Conservation (phyloP, 768 basidiomycete species). For the Clathrus columnatus region DNA sequence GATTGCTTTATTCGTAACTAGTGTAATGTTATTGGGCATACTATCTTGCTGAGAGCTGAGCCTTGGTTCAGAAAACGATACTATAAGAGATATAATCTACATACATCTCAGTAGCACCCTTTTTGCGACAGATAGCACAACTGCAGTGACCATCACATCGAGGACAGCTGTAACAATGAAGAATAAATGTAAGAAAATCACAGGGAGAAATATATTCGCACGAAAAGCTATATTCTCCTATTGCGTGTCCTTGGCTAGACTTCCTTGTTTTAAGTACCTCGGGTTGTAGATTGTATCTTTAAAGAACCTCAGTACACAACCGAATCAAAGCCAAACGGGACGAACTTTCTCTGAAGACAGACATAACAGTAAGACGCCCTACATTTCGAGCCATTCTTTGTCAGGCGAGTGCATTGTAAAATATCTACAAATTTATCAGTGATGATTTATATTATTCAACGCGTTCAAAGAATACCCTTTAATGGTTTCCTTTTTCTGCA, state of each 20-base stretch:
- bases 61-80: no score
- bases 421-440: neutral
- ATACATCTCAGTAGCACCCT: slow-evolving; percentile 55
- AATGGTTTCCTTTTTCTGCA: neutral
- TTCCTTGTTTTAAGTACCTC: slow-evolving; percentile 27
- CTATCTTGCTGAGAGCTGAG: no score
- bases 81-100: slow-evolving; percentile 20
- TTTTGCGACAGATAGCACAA: slow-evolving; percentile 57
- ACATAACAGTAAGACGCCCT: slow-evolving; percentile 39
- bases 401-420: slow-evolving; percentile 5
- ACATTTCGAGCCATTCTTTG: slow-evolving; percentile 3
- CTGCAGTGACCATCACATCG: slow-evolving; percentile 60
- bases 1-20: neutral
- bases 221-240: slow-evolving; percentile 43
- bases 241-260: slow-evolving; percentile 23
- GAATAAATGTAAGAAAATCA: slow-evolving; percentile 13
- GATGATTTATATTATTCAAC: neutral
- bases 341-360: slow-evolving; percentile 49
- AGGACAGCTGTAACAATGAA: slow-evolving; percentile 46
- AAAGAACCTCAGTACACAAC: neutral
- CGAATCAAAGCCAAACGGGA: neutral
- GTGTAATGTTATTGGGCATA: no score
- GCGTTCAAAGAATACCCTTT: neutral
- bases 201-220: slow-evolving; percentile 20
- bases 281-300: slow-evolving; percentile 48